These are phyloP conservation scores for Cladobotryum protrusum DNA, from an alignment of 2,329 filamentous ascomycete species.

Conservation along the genomic window DNA sequence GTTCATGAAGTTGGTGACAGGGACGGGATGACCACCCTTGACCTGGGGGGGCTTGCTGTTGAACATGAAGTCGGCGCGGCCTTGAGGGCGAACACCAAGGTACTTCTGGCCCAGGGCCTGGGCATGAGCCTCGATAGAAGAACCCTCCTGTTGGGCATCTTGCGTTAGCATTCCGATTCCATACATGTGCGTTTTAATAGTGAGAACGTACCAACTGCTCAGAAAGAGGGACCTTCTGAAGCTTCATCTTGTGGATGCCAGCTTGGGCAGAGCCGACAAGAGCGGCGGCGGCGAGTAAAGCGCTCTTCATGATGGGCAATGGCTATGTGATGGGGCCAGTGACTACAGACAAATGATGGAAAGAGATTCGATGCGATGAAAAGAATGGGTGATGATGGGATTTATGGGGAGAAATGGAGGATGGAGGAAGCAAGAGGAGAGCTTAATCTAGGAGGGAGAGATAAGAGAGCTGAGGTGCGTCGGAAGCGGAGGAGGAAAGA, in stretches of 20 bases:
- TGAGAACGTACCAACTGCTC: conserved; percentile 75
- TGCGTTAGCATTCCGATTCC: conserved; percentile 11
- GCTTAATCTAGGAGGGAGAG: background rate
- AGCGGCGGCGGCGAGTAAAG: conserved; percentile 70
- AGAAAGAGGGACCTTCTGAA: conserved; percentile 88
- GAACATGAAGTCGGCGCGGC: conserved; percentile 72
- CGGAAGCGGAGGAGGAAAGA: background rate
- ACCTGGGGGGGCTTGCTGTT: conserved; percentile 62
- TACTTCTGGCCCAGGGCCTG: conserved; percentile 91
- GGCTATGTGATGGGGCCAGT: conserved; percentile 6
- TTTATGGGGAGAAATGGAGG: background rate
- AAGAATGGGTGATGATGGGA: background rate
- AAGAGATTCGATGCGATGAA: conserved; percentile 1
- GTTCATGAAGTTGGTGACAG: conserved; percentile 96
- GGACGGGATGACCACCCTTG: conserved; percentile 69
- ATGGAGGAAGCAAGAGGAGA: background rate
- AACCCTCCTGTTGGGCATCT: conserved; percentile 53
- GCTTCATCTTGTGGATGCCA: conserved; percentile 90
- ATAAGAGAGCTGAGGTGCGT: background rate
- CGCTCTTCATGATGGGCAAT: conserved; percentile 71
- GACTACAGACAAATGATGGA: background rate
- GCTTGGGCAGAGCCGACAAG: conserved; percentile 79
- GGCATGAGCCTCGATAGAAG: conserved; percentile 75
- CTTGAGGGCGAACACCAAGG: conserved; percentile 68
- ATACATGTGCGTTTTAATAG: background rate